Base-by-base conservation (phyloP, 768 basidiomycete species). In the Gymnopilus dilepis region DNA sequence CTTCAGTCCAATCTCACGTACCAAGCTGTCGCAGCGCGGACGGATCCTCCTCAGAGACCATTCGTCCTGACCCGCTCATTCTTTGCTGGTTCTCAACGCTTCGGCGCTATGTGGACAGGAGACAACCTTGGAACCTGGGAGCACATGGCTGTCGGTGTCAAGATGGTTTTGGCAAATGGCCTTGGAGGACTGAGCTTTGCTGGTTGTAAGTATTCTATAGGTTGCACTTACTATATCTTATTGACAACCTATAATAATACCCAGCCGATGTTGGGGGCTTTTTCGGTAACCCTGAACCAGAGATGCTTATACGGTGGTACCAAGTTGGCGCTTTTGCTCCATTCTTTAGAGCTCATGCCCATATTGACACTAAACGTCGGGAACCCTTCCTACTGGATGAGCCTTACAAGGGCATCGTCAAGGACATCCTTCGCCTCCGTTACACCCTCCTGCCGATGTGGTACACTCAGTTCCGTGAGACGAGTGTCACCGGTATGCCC, bases 61-160 rank as follows among this genome's bases (percentile, higher is more conserved):
- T 99, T 99, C 72, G 96, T 99, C 50, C 86, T 99, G 9, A 96
- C 96, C 0, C 91, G 97, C 51, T 85, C 95, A 12, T 99, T 97
- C 86, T 99, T 83, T 59, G 92, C 96, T 1, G 97, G 97, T 3
- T 95, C 96, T 26, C 97, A 99, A 73, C 88, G 95, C 21, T 94
- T 92, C 67, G 94, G 96, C 37, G 96, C 97, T 4, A 95, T 97
- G 84, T 99, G 97, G 97, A 99, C 97, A 7, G 97, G 97, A 17
- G 97, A 99, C 76, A 99, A 99, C 74, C 80, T 97, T 26, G 94
- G 97, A 17, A 95, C 93, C 1, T 99, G 97, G 97, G 95, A 95
- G 60, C 97, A 99, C 70, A 95, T 99, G 87, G 86, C 86, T 9
- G 92, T 93, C 17, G 94, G 95, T 13, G 82, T 97, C 61, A 92